Conservation (phyloP, 495 filamentous ascomycete genomes). For the Aspergillus wentii region DNA sequence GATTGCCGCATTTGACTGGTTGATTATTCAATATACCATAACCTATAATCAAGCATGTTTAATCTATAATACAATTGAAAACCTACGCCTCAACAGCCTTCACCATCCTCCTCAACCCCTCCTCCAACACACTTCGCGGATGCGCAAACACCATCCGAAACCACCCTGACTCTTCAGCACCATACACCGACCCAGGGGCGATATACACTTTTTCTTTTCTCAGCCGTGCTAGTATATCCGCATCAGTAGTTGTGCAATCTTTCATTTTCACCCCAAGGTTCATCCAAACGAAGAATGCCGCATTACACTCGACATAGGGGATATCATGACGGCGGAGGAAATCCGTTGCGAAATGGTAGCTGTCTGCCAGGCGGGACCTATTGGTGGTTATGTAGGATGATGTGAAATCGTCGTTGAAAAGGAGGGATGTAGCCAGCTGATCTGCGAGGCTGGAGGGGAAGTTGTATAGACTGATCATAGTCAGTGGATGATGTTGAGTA, state of each 20-base stretch:
- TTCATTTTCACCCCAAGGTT: slow-evolving; percentile 3
- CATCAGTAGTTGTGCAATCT: not conserved
- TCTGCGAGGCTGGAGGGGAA: slow-evolving; percentile 14
- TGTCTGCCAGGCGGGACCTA: slow-evolving; percentile 3
- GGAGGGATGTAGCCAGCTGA: slow-evolving; percentile 2
- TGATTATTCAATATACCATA: too few species aligned
- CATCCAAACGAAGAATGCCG: slow-evolving; percentile 12
- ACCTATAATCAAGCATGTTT: too few species aligned
- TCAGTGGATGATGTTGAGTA: too few species aligned
- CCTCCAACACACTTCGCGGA: slow-evolving; percentile 8
- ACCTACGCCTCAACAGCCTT: too few species aligned
- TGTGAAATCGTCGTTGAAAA: slow-evolving; percentile 8
- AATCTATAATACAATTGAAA: too few species aligned
- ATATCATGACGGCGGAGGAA: slow-evolving; percentile 8
- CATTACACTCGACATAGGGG: slow-evolving; percentile 8
- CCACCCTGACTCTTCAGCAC: slow-evolving; percentile 10
- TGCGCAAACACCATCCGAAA: slow-evolving; percentile 16
- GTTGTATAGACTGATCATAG: slow-evolving; percentile 5
- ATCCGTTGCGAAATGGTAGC: slow-evolving; percentile 3
- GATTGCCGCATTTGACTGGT: too few species aligned
- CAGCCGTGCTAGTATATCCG: slow-evolving; percentile 8
- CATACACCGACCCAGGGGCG: slow-evolving; percentile 7
- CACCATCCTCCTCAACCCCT: slow-evolving; percentile 10
- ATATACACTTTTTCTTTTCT: slow-evolving; percentile 11
- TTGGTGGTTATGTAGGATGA: slow-evolving; percentile 2